A percentile compares a stretch with the other conserved stretches of the same genome.
Conservation (phyloP, 176 grass and related monocot species). For the Juncus effusus region DNA sequence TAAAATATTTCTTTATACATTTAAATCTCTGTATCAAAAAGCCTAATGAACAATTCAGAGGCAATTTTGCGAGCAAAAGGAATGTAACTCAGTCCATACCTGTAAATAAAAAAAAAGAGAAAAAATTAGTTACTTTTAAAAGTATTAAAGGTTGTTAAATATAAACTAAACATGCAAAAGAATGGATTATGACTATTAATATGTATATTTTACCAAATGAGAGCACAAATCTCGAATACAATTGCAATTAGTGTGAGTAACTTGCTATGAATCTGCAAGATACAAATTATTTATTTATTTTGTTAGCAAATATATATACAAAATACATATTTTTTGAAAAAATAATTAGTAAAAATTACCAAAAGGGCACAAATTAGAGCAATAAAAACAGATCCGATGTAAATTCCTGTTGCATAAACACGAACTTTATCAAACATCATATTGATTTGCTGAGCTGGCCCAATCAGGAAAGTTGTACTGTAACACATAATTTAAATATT, state of each 20-base stretch:
- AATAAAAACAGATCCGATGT: slow-evolving; percentile 64
- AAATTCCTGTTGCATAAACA: slow-evolving; percentile 66
- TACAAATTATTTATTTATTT: not conserved
- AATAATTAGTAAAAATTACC: slow-evolving; percentile 21
- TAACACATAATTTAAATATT: slow-evolving; percentile 40
- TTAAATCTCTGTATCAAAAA: slow-evolving; percentile 77
- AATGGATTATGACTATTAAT: not conserved
- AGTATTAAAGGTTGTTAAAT: slow-evolving; percentile 13
- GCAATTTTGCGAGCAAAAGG: slow-evolving; percentile 71
- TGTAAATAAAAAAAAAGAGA: slow-evolving; percentile 30
- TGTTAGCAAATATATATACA: slow-evolving; percentile 9
- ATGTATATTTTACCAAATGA: slow-evolving; percentile 53
- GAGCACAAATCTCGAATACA: slow-evolving; percentile 77
- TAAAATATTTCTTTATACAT: slow-evolving; percentile 14
- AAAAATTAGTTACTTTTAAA: slow-evolving; percentile 3
- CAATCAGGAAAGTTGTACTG: slow-evolving; percentile 89
- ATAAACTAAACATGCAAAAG: slow-evolving; percentile 1
- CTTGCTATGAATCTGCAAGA: slow-evolving; percentile 80
- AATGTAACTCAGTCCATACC: slow-evolving; percentile 91
- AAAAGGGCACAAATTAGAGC: slow-evolving; percentile 76
- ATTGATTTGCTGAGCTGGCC: slow-evolving; percentile 52
- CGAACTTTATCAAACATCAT: slow-evolving; percentile 94
- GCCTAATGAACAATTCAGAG: slow-evolving; percentile 70
- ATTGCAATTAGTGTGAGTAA: slow-evolving; percentile 68
- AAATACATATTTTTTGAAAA: slow-evolving; percentile 19